Conservation (phyloP, 176 grass and related monocot genomes). For the Ensete glaucum region DNA sequence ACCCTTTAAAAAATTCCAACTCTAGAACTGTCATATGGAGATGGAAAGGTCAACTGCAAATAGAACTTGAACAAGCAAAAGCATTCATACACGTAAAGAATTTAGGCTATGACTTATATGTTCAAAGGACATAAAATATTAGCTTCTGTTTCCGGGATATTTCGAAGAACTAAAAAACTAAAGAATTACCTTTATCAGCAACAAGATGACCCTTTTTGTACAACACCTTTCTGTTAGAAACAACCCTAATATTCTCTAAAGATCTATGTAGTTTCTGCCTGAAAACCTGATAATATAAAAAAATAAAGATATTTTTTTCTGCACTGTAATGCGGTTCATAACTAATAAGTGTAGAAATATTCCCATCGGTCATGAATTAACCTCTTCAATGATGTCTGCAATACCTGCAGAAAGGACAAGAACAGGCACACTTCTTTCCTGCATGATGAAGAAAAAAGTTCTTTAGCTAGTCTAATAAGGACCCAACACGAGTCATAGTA, state of each 20-base stretch:
- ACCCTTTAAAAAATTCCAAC: too few relatives aligned
- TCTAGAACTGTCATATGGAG: too few relatives aligned
- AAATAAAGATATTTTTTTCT: neutral
- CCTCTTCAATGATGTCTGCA: slow-evolving; percentile 93
- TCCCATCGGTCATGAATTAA: neutral
- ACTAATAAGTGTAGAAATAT: neutral
- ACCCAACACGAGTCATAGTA: neutral
- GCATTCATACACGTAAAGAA: neutral
- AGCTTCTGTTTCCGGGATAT: too few relatives aligned
- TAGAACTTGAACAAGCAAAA: slow-evolving; percentile 56
- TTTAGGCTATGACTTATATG: neutral
- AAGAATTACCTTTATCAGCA: slow-evolving; percentile 76
- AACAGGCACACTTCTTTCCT: slow-evolving; percentile 78
- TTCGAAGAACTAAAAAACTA: neutral
- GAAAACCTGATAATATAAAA: slow-evolving; percentile 52
- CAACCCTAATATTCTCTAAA: slow-evolving; percentile 87
- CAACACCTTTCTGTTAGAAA: slow-evolving; percentile 90
- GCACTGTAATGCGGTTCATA: neutral
- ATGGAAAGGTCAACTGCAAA: slow-evolving; percentile 34
- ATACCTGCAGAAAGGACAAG: slow-evolving; percentile 94
- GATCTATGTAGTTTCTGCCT: slow-evolving; percentile 69
- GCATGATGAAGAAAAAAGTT: slow-evolving; percentile 22
- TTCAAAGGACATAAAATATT: neutral
- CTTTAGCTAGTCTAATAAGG: neutral
- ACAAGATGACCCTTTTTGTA: slow-evolving; percentile 63